These are phyloP conservation scores for Mucor velutinosus DNA, from an alignment of 371 early-diverging fungal genomes.

Conservation along the genomic window DNA sequence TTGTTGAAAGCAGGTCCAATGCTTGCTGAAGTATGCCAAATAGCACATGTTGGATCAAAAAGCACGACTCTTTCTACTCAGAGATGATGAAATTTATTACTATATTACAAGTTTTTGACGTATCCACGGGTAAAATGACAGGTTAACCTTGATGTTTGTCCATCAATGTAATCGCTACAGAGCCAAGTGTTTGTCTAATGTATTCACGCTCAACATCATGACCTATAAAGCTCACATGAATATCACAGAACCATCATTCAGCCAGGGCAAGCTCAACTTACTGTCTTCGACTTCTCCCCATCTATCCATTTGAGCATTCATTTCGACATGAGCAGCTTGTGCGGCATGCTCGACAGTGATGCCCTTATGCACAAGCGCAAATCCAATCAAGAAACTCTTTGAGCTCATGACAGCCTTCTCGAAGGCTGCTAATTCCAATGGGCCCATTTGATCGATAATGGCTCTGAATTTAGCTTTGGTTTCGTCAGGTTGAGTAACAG, in stretches of 20 bases:
- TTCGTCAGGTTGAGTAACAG: conserved; percentile 64
- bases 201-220: conserved; percentile 57
- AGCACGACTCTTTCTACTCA: neutral
- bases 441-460: conserved; percentile 59
- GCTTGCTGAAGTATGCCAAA: too few relatives aligned
- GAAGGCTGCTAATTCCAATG: conserved; percentile 83
- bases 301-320: conserved; percentile 79
- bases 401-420: conserved; percentile 86
- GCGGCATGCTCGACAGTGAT: conserved; percentile 81
- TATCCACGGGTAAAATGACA: neutral
- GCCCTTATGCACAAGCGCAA: conserved; percentile 77
- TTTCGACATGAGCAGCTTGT: conserved; percentile 84
- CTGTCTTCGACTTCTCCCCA: conserved; percentile 97
- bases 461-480: conserved; percentile 60
- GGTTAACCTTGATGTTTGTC: conserved; percentile 30
- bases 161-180: conserved; percentile 50
- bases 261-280: too few relatives aligned
- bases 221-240: conserved; percentile 17
- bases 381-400: conserved; percentile 89
- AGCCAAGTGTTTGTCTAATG: conserved; percentile 53
- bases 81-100: neutral
- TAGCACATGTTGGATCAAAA: neutral
- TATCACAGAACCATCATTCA: neutral
- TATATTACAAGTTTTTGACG: neutral
- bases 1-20: neutral